Evolutionary conservation across 2,329 filamentous ascomycete species (phyloP).

Genomic region (Alternaria arborescens): DNA sequence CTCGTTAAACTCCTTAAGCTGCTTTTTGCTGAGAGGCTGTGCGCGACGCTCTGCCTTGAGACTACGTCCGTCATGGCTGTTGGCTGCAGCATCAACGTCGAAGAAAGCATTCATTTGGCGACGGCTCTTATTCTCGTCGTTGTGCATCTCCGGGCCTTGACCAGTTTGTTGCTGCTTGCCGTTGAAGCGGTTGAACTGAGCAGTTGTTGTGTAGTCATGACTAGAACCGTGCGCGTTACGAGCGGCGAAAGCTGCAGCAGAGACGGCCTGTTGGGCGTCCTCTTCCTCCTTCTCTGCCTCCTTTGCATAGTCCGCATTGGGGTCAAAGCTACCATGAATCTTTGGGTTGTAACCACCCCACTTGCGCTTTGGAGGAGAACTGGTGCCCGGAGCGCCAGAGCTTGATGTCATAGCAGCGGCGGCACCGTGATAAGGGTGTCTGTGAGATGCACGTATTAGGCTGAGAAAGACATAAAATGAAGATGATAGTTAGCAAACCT

Average conservation of each 20-base stretch:
- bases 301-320: constrained; percentile 88
- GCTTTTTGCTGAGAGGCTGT: constrained; percentile 83
- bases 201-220: constrained; percentile 70
- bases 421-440: constrained; percentile 28
- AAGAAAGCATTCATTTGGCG: constrained; percentile 95
- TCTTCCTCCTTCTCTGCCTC: constrained; percentile 54
- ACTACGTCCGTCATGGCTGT: constrained; percentile 87
- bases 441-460: constrained; percentile 43
- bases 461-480: constrained; percentile 37
- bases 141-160: constrained; percentile 76
- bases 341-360: constrained; percentile 91
- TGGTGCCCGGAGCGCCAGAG: constrained; percentile 44
- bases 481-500: constrained; percentile 48
- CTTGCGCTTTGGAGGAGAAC: constrained; percentile 48
- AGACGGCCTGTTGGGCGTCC: constrained; percentile 37
- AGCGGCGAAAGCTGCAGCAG: constrained; percentile 39
- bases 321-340: constrained; percentile 96
- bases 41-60: constrained; percentile 88
- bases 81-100: constrained; percentile 93
- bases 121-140: constrained; percentile 84
- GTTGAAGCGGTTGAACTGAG: constrained; percentile 90
- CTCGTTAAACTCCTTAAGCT: constrained; percentile 90
- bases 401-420: constrained; percentile 42
- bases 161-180: constrained; percentile 78
- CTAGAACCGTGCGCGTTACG: constrained; percentile 30